These are phyloP conservation scores for Anthracocystis panici-leucophaei DNA, from an alignment of 1,284 basidiomycete genomes.

Conservation along the genomic window DNA sequence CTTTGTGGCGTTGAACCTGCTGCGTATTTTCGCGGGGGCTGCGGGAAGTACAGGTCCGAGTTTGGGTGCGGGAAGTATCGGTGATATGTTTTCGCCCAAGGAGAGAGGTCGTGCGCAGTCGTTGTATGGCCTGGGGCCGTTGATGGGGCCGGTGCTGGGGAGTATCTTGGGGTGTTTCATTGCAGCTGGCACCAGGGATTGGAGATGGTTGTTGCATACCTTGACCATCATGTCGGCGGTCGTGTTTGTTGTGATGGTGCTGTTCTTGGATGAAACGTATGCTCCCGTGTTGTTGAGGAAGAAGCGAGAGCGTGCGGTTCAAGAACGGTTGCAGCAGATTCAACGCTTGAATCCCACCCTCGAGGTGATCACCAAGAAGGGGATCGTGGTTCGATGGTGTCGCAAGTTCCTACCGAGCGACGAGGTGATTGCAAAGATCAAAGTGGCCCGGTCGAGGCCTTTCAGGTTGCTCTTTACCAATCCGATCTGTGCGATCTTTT, in stretches of 20 bases:
- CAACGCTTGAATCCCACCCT: constrained; percentile 14
- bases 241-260: constrained; percentile 26
- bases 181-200: constrained; percentile 33
- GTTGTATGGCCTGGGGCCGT: constrained; percentile 58
- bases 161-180: constrained; percentile 60
- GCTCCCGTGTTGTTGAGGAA: constrained; percentile 57
- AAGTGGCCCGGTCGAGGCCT: constrained; percentile 69
- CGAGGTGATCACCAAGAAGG: not conserved
- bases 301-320: constrained; percentile 34
- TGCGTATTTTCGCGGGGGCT: constrained; percentile 59
- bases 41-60: constrained; percentile 59
- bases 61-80: constrained; percentile 60
- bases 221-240: constrained; percentile 50
- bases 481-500: constrained; percentile 70
- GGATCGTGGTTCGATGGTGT: not conserved
- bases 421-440: constrained; percentile 34
- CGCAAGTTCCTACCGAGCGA: constrained; percentile 16
- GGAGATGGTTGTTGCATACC: constrained; percentile 58
- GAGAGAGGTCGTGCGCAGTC: constrained; percentile 55
- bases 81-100: constrained; percentile 61
- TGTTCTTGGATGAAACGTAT: constrained; percentile 59
- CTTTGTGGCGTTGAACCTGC: constrained; percentile 62
- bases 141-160: constrained; percentile 62
- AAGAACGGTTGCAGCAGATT: constrained; percentile 23
- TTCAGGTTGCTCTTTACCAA: constrained; percentile 66